Conservation (phyloP, 257 asterid species). For the Gardenia jasminoides region DNA sequence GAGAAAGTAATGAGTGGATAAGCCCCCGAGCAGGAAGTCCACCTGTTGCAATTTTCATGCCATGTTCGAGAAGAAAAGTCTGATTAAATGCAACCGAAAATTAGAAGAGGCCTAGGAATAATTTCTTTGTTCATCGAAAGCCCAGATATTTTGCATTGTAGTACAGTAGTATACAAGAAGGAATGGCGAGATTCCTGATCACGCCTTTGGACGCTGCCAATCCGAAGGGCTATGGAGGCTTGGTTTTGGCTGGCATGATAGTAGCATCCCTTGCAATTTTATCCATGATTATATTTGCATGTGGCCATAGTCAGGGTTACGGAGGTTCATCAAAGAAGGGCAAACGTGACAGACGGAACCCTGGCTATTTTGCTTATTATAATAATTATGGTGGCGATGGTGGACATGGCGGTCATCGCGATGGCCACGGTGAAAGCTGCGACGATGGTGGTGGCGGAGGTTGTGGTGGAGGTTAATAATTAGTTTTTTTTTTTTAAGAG, state of each 20-base stretch:
- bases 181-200: slow-evolving; percentile 15
- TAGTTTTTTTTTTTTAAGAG: too few species aligned
- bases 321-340: not conserved
- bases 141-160: too few species aligned
- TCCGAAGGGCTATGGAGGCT: not conserved
- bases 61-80: too few species aligned
- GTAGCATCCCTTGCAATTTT: not conserved
- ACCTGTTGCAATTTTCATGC: too few species aligned
- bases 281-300: slow-evolving; percentile 2
- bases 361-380: too few species aligned
- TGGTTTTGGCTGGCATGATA: not conserved
- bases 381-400: not conserved
- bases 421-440: not conserved
- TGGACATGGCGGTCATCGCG: not conserved
- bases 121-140: too few species aligned
- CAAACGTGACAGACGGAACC: not conserved
- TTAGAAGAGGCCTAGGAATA: too few species aligned
- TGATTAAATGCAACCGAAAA: too few species aligned
- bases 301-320: not conserved
- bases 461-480: not conserved
- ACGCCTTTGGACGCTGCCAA: not conserved
- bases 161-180: not conserved
- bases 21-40: too few species aligned
- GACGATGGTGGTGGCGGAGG: not conserved
- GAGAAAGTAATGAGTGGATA: too few species aligned